Evolutionary conservation across 257 asterid species (phyloP).

Genomic region (Jacaranda mimosifolia): DNA sequence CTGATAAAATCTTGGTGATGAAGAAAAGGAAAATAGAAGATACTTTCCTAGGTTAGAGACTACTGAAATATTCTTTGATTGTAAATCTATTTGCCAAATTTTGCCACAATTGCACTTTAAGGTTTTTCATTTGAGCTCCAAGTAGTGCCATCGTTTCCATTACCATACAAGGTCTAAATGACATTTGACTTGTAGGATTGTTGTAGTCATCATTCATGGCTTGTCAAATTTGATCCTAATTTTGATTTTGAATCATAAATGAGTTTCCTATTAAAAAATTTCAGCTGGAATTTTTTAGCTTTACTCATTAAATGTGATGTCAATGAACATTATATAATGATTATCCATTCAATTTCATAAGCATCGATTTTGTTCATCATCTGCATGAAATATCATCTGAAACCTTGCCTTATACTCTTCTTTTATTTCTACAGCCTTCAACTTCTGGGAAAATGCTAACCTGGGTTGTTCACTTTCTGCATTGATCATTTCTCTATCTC

Average conservation of each 20-base stretch:
- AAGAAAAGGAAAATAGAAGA: not conserved
- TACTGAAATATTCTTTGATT: not conserved
- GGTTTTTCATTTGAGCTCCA: conserved; percentile 4
- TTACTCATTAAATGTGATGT: not conserved
- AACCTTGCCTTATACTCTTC: conserved; percentile 7
- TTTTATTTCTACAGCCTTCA: conserved; percentile 32
- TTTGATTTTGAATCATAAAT: conserved; percentile 4
- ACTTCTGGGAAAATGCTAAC: conserved; percentile 33
- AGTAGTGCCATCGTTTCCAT: not conserved
- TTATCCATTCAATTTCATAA: conserved; percentile 3
- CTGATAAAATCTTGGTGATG: not conserved
- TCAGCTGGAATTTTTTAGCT: conserved; percentile 9
- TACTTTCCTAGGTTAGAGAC: conserved; percentile 15
- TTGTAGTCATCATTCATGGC: not conserved
- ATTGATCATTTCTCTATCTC: conserved; percentile 40
- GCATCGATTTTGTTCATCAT: conserved; percentile 23
- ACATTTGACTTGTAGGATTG: not conserved
- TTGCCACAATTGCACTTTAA: not conserved
- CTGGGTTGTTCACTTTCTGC: conserved; percentile 31
- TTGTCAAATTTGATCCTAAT: not conserved
- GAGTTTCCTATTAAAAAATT: not conserved
- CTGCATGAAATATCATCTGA: conserved; percentile 13
- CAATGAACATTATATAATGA: not conserved
- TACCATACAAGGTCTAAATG: not conserved
- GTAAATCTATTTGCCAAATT: not conserved